These are phyloP conservation scores for Nannizzia gypsea DNA, from an alignment of 2,329 filamentous ascomycete species.

Conservation along the genomic window DNA sequence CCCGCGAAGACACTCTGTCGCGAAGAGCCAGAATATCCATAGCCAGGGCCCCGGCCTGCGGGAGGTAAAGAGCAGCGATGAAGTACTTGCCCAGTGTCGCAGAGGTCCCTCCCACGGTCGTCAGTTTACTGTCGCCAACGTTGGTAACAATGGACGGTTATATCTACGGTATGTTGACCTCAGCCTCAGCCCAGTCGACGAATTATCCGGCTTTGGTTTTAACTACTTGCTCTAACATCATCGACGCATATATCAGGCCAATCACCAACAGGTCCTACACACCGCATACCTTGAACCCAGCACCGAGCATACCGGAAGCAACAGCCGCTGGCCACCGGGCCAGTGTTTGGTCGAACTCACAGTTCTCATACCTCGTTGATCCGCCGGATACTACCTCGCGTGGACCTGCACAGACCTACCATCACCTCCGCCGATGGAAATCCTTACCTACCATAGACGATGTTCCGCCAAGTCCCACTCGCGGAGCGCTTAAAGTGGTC, in stretches of 20 bases:
- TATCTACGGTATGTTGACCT: slow-evolving; percentile 56
- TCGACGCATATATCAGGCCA: neutral
- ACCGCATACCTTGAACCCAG: slow-evolving; percentile 23
- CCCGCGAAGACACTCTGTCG: slow-evolving; percentile 23
- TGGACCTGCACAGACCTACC: neutral
- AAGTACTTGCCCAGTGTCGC: neutral
- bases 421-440: slow-evolving; percentile 42
- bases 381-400: slow-evolving; percentile 32
- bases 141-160: slow-evolving; percentile 71
- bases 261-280: slow-evolving; percentile 13
- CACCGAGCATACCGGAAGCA: slow-evolving; percentile 22
- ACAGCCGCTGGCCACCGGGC: slow-evolving; percentile 24
- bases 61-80: slow-evolving; percentile 1
- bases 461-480: slow-evolving; percentile 31
- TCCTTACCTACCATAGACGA: slow-evolving; percentile 71
- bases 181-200: no score
- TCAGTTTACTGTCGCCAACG: slow-evolving; percentile 69
- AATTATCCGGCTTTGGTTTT: neutral
- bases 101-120: slow-evolving; percentile 39
- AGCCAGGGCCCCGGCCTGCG: neutral
- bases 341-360: slow-evolving; percentile 31
- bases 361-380: slow-evolving; percentile 28
- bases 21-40: slow-evolving; percentile 22
- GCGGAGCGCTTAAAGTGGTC: slow-evolving; percentile 63
- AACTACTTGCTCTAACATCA: neutral